These are phyloP conservation scores for Candida takata DNA, from an alignment of 805 yeast species.

Conservation along the genomic window DNA sequence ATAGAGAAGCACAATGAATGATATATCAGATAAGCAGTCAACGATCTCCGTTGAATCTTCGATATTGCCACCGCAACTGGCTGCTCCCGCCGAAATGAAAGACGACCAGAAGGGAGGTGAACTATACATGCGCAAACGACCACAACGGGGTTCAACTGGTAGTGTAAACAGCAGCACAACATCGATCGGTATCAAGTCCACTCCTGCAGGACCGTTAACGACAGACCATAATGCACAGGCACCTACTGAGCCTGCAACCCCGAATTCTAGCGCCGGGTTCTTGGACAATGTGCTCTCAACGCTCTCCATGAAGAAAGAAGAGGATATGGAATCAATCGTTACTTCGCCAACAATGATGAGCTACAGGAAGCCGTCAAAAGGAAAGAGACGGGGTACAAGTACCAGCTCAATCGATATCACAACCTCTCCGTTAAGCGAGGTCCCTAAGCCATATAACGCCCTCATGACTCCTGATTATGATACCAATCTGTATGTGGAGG, in stretches of 20 bases:
- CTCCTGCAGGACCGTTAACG: constrained; percentile 47
- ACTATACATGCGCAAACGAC: no score
- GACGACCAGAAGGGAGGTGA: no score
- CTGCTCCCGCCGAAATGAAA: no score
- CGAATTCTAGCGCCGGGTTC: constrained; percentile 5
- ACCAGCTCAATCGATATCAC: constrained; percentile 13
- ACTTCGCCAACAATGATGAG: constrained; percentile 23
- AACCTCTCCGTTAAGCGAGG: constrained; percentile 19
- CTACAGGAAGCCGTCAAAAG: constrained; percentile 14
- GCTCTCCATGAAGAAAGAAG: constrained; percentile 5
- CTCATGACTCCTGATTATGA: constrained; percentile 13
- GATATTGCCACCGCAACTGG: no score
- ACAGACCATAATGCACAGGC: constrained; percentile 38
- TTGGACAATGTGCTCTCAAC: constrained; percentile 19
- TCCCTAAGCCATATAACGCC: constrained; percentile 7
- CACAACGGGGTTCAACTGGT: no score
- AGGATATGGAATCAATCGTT: constrained; percentile 1
- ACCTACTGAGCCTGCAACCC: constrained; percentile 11
- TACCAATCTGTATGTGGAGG: constrained; percentile 46
- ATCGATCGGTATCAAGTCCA: constrained; percentile 24
- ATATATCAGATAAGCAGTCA: no score
- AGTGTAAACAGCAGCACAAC: constrained; percentile 1
- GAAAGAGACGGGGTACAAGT: constrained; percentile 14
- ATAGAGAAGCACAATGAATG: no score
- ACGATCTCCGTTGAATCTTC: no score